A percentile compares a stretch with the other conserved stretches of the same genome.
Conservation (phyloP, 2,329 filamentous ascomycete species). For the Septoria linicola region DNA sequence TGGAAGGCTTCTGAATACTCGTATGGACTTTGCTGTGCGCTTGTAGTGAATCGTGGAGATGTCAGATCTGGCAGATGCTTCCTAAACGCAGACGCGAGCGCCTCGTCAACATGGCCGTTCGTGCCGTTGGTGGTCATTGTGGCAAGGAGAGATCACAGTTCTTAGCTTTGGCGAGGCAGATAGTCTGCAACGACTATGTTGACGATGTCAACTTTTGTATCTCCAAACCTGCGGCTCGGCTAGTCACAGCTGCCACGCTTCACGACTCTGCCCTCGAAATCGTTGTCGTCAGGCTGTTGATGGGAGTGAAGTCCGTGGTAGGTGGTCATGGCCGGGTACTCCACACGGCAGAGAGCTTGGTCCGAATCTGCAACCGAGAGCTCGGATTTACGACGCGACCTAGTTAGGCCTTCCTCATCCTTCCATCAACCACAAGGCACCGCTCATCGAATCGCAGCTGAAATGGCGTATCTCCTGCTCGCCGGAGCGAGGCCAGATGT, state of each 20-base stretch:
- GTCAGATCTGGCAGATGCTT: slow-evolving; percentile 61
- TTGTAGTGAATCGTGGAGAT: slow-evolving; percentile 59
- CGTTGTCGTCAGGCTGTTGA: slow-evolving; percentile 9
- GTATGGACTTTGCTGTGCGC: slow-evolving; percentile 61
- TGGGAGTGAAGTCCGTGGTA: slow-evolving; percentile 3
- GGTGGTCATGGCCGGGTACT: slow-evolving; percentile 6
- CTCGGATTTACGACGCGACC: neutral
- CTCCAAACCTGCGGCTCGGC: no score
- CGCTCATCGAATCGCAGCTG: no score
- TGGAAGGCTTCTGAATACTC: slow-evolving; percentile 52
- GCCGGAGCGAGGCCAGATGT: no score
- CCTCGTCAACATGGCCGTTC: slow-evolving; percentile 19
- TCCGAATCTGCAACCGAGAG: neutral
- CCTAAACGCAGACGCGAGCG: slow-evolving; percentile 46
- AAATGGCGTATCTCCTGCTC: no score
- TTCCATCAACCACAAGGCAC: neutral
- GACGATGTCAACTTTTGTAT: no score
- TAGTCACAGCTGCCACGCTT: no score
- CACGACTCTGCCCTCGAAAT: no score
- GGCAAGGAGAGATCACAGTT: neutral
- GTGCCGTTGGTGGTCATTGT: slow-evolving; percentile 7
- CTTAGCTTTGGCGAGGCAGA: neutral
- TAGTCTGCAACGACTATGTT: no score
- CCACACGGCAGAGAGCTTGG: slow-evolving; percentile 12
- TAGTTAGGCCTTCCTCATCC: slow-evolving; percentile 1